Evolutionary conservation across 148 eudicot species (phyloP).

Genomic region (Agrostemma githago): DNA sequence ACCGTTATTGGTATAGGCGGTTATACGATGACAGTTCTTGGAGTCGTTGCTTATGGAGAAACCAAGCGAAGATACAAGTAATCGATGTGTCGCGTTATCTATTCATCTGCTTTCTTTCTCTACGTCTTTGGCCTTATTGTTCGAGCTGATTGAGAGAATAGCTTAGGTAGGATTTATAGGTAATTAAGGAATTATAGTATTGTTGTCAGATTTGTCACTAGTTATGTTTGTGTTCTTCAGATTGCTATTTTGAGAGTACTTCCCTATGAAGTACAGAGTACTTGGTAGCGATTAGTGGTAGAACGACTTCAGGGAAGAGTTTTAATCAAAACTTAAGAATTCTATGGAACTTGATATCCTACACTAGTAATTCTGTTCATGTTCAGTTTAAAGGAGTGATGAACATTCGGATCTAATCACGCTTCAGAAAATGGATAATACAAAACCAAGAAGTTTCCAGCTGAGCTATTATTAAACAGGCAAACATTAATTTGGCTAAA

Average conservation of each 20-base stretch:
- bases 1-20: conserved; percentile 81
- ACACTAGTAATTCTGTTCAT: neutral
- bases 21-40: conserved; percentile 85
- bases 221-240: neutral
- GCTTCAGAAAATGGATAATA: neutral
- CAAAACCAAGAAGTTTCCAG: no score
- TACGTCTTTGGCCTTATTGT: neutral
- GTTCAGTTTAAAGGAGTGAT: neutral
- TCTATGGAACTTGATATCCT: conserved; percentile 1
- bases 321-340: neutral
- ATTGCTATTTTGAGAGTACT: neutral
- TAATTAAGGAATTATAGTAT: neutral
- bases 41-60: conserved; percentile 90
- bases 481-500: no score
- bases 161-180: conserved; percentile 19
- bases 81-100: neutral
- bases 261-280: neutral
- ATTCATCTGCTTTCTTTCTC: neutral
- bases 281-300: conserved; percentile 9
- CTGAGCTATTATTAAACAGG: no score
- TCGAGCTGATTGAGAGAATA: conserved; percentile 9
- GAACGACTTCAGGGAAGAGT: conserved; percentile 8
- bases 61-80: conserved; percentile 74
- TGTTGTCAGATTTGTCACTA: neutral
- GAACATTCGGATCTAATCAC: neutral